phyloP scores from a whole-genome alignment of 176 grass and related monocot genomes.

The Triticum turgidum region DNA sequence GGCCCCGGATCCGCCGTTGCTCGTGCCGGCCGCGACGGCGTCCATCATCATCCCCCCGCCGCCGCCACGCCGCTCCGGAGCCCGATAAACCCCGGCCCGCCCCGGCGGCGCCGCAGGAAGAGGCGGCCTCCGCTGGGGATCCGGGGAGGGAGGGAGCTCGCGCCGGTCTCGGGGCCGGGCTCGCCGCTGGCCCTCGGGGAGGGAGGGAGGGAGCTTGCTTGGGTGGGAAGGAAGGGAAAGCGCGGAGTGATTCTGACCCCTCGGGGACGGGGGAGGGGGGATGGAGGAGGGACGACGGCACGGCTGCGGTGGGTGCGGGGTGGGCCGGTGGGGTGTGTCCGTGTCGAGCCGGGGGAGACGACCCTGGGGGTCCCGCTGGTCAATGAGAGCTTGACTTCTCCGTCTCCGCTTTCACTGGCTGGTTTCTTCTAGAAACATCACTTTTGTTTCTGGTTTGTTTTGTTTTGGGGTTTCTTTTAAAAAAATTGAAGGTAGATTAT shows the following conservation, averaged over 20 bases:
- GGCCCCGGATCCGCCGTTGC: constrained; percentile 50
- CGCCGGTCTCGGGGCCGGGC: constrained; percentile 21
- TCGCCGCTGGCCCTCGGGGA: no score
- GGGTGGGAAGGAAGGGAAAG: constrained; percentile 4
- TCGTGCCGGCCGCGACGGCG: constrained; percentile 23
- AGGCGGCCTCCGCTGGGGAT: not conserved
- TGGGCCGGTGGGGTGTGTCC: not conserved
- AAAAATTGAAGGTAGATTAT: no score
- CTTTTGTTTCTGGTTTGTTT: not conserved
- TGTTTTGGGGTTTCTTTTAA: no score
- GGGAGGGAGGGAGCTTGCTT: not conserved
- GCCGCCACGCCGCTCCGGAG: no score
- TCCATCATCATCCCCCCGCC: constrained; percentile 21
- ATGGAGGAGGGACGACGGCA: not conserved
- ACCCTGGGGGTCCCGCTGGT: not conserved
- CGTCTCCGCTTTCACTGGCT: not conserved
- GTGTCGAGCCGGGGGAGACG: not conserved
- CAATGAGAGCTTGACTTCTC: not conserved
- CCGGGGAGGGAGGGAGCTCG: not conserved
- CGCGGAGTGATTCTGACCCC: not conserved
- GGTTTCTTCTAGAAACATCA: not conserved
- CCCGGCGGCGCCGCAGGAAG: not conserved
- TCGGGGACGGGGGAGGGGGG: not conserved
- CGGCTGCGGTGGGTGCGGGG: not conserved
- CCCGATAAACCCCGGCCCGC: not conserved